Evolutionary conservation across 2,329 filamentous ascomycete species (phyloP), one percentile per base, ranked within the genome.

Genomic region (Clonostachys solani): DNA sequence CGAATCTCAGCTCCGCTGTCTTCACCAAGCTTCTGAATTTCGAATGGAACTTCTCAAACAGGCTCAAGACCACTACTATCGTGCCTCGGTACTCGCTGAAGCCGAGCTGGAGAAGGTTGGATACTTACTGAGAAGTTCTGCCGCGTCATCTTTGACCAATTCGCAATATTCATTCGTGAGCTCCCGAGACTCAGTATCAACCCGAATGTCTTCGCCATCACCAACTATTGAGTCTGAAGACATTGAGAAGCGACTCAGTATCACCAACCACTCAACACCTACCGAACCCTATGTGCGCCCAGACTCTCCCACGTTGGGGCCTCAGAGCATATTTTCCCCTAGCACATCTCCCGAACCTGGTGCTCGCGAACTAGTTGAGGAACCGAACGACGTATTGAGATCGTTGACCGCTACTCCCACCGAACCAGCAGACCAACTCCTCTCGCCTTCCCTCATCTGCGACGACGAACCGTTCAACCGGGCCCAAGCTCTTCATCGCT

Each of bases 271-370:
- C 7, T 17, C 12, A 43, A 15, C 15, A 10, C 43, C 43, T 3
- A 44, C 40, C 8, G 67, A 78, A 54, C 74, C 76, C 17, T 63
- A 73, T 33, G 69, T 80, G 50, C 76, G 80, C 9, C 80, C 79
- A 0, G 80, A 83, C 54, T 83, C 79, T 5, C 80, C 80, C 2
- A 83, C 80, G 0, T 71, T 83, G 6, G 80, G 80, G 12, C 73
- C 79, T 47, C 75, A 77, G 45, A 73, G 74, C 52, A 64, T 63
- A 42, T 62, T 12, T 45, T 50, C 15, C 8, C 44, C 12, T 15
- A 29, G 23, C 23, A 23, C 35, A 37, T 49, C 44, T 29, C 52
- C 52, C 2, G 52, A 51, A 38, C 36, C 36, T n/a, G 12, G 36
- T 12, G 15, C 17, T n/a, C 36, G 36, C 15, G 17, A n/a, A n/a